phyloP scores from a whole-genome alignment of 495 filamentous ascomycete genomes.

The Annulohypoxylon bovei region DNA sequence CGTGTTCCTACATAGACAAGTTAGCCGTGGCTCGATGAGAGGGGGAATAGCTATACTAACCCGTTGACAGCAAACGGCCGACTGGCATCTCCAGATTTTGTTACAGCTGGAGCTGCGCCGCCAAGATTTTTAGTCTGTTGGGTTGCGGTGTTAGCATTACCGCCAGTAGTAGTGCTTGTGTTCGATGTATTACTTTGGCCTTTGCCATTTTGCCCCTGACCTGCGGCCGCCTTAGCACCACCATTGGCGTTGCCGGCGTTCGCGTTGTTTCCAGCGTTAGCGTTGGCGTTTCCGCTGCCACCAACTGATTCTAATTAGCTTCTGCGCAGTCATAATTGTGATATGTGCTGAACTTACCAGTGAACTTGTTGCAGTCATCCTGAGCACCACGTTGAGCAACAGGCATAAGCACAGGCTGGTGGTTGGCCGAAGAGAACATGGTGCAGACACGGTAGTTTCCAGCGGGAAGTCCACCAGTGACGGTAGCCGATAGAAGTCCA shows the following conservation, averaged over 20 bases:
- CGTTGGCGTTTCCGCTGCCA: conserved; percentile 28
- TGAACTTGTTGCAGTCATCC: conserved; percentile 78
- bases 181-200: conserved; percentile 40
- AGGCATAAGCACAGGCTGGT: conserved; percentile 82
- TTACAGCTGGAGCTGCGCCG: conserved; percentile 45
- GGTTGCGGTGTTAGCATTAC: conserved; percentile 40
- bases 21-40: conserved; percentile 9
- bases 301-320: conserved; percentile 40
- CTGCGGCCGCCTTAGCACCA: conserved; percentile 2
- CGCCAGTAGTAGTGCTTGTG: conserved; percentile 20
- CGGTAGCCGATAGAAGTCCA: conserved; percentile 63
- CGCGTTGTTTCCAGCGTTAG: conserved; percentile 37
- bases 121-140: conserved; percentile 50
- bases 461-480: conserved; percentile 70
- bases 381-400: conserved; percentile 78
- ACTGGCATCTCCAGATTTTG: conserved; percentile 53
- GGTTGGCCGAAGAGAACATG: conserved; percentile 73
- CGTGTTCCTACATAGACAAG: conserved; percentile 48
- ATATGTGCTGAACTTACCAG: conserved; percentile 44
- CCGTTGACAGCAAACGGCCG: conserved; percentile 62
- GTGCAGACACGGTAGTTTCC: conserved; percentile 80
- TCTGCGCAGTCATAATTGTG: background rate
- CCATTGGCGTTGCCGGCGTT: conserved; percentile 30
- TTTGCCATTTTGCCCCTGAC: conserved; percentile 17
- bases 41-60: conserved; percentile 15